Evolutionary conservation across 495 filamentous ascomycete species (phyloP).

Genomic region (Hyaloscypha variabilis): DNA sequence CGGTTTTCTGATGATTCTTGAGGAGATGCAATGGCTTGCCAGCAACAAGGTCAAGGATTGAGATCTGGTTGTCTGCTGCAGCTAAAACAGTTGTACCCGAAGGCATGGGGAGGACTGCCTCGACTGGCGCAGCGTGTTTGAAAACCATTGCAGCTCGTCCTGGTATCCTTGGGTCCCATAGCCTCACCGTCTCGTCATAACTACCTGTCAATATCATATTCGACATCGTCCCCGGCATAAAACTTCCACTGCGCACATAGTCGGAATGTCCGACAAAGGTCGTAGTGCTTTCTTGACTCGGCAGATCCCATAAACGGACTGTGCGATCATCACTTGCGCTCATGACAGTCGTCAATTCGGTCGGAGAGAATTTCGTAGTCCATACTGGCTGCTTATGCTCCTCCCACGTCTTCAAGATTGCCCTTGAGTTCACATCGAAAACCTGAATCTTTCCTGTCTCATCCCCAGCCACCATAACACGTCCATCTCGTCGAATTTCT

Average conservation of each 20-base stretch:
- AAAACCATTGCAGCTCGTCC: constrained; percentile 75
- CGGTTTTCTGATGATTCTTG: constrained; percentile 95
- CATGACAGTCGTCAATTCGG: constrained; percentile 82
- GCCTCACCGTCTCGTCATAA: constrained; percentile 90
- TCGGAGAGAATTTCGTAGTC: constrained; percentile 84
- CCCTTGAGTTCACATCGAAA: constrained; percentile 86
- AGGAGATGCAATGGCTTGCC: constrained; percentile 84
- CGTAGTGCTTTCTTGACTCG: constrained; percentile 70
- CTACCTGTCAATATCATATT: constrained; percentile 81
- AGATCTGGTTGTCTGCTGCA: constrained; percentile 83
- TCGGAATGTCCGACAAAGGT: constrained; percentile 89
- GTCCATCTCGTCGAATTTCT: constrained; percentile 84
- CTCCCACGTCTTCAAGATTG: constrained; percentile 94
- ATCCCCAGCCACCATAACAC: constrained; percentile 87
- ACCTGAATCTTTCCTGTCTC: constrained; percentile 90
- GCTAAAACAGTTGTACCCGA: constrained; percentile 85
- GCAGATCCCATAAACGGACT: constrained; percentile 91
- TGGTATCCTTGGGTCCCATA: constrained; percentile 88
- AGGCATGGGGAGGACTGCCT: constrained; percentile 81
- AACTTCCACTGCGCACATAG: constrained; percentile 85
- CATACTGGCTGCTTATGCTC: constrained; percentile 95
- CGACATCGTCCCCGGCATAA: constrained; percentile 78
- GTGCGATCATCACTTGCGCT: constrained; percentile 88
- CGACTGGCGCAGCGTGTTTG: constrained; percentile 86
- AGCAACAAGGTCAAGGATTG: constrained; percentile 91